These are phyloP conservation scores for Mimosa pudica DNA, from an alignment of 306 rosid species.

Conservation along the genomic window DNA sequence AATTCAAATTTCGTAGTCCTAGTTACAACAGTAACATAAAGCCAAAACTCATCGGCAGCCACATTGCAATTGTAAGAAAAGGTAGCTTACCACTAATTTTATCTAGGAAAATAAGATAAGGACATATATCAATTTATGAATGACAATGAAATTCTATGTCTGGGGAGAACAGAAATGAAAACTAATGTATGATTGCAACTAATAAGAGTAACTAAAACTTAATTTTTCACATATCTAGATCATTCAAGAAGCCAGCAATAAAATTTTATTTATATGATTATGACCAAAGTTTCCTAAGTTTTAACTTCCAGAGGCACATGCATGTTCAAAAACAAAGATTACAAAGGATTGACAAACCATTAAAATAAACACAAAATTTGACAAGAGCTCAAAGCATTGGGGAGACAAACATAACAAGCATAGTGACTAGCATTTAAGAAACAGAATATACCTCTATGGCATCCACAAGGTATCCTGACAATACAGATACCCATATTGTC, in stretches of 20 bases:
- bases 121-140: not conserved
- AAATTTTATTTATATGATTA: not conserved
- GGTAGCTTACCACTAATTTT: not conserved
- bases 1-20: not conserved
- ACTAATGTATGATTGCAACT: not conserved
- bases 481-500: slow-evolving; percentile 76
- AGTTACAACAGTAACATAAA: not conserved
- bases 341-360: not conserved
- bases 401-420: slow-evolving; percentile 26
- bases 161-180: not conserved
- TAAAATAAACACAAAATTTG: slow-evolving; percentile 16
- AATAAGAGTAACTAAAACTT: not conserved
- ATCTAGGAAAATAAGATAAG: not conserved
- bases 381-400: slow-evolving; percentile 9
- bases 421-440: slow-evolving; percentile 22
- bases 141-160: not conserved
- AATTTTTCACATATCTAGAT: not conserved
- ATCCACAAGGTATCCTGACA: slow-evolving; percentile 89
- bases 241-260: not conserved
- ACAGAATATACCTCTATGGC: slow-evolving; percentile 68
- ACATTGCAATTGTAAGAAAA: slow-evolving; percentile 1
- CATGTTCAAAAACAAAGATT: not conserved
- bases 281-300: slow-evolving; percentile 20
- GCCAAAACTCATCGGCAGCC: not conserved
- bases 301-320: not conserved